Conservation (phyloP, 495 filamentous ascomycete genomes). For the Penicillium egyptiacum region DNA sequence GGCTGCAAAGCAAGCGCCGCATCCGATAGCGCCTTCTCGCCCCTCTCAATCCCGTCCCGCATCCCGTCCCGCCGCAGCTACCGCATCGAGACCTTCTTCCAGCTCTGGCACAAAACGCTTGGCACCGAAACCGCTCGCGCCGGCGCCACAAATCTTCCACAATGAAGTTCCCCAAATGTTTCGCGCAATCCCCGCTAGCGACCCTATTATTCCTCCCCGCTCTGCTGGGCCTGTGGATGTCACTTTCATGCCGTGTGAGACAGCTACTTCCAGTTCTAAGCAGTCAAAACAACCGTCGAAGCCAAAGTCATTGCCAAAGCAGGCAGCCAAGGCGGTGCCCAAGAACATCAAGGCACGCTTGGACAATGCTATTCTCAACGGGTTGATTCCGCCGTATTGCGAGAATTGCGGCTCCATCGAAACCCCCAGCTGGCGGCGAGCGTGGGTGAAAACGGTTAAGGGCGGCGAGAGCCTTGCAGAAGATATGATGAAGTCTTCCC, state of each 20-base stretch:
- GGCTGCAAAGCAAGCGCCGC: conserved; percentile 18
- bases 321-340: conserved; percentile 35
- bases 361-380: conserved; percentile 64
- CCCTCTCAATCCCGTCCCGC: background rate
- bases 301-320: conserved; percentile 40
- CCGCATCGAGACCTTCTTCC: conserved; percentile 39
- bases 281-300: conserved; percentile 11
- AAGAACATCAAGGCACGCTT: conserved; percentile 51
- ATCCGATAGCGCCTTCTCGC: conserved; percentile 21
- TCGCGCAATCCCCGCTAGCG: conserved; percentile 55
- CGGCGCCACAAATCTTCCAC: conserved; percentile 36
- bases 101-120: conserved; percentile 36
- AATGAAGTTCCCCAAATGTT: conserved; percentile 36
- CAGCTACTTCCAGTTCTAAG: background rate
- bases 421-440: conserved; percentile 92
- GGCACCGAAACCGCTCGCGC: conserved; percentile 42
- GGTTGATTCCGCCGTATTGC: conserved; percentile 81
- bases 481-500: conserved; percentile 63
- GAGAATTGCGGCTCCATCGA: conserved; percentile 91
- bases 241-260: conserved; percentile 6
- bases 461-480: conserved; percentile 64
- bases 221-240: conserved; percentile 27
- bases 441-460: conserved; percentile 66
- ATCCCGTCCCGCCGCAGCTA: background rate
- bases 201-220: conserved; percentile 50